These are phyloP conservation scores for Penicillium nordicum DNA, from an alignment of 2,329 filamentous ascomycete genomes.

Conservation along the genomic window DNA sequence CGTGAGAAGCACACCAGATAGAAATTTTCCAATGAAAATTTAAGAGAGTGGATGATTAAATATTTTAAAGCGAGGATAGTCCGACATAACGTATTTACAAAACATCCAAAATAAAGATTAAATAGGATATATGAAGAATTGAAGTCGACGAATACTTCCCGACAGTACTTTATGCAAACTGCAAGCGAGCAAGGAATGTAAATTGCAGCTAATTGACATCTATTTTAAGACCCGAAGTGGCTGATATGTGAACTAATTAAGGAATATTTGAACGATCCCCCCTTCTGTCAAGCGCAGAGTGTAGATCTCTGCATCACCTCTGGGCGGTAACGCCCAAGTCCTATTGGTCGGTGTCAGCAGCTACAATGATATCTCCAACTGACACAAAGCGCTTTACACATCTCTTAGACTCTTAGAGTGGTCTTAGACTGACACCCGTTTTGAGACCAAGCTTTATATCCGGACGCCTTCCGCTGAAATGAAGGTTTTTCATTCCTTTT, in stretches of 20 bases:
- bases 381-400: slow-evolving; percentile 8
- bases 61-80: neutral
- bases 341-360: slow-evolving; percentile 11
- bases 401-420: neutral
- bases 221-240: slow-evolving; percentile 15
- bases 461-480: slow-evolving; percentile 15
- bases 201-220: slow-evolving; percentile 18
- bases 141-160: neutral
- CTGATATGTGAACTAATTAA: slow-evolving; percentile 18
- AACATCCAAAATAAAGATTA: too few species aligned
- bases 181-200: neutral
- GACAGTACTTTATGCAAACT: neutral
- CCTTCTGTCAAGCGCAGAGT: slow-evolving; percentile 3
- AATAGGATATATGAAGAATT: neutral
- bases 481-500: neutral
- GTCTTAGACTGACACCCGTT: neutral
- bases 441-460: slow-evolving; percentile 25
- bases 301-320: slow-evolving; percentile 14
- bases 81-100: too few species aligned
- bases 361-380: slow-evolving; percentile 5
- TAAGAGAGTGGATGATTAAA: fast-evolving
- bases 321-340: slow-evolving; percentile 15
- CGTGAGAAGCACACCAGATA: too few species aligned
- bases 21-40: neutral
- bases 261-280: slow-evolving; percentile 2